Base-by-base conservation (phyloP, 176 grass and related monocot genomes). In the Panicum miliaceum region DNA sequence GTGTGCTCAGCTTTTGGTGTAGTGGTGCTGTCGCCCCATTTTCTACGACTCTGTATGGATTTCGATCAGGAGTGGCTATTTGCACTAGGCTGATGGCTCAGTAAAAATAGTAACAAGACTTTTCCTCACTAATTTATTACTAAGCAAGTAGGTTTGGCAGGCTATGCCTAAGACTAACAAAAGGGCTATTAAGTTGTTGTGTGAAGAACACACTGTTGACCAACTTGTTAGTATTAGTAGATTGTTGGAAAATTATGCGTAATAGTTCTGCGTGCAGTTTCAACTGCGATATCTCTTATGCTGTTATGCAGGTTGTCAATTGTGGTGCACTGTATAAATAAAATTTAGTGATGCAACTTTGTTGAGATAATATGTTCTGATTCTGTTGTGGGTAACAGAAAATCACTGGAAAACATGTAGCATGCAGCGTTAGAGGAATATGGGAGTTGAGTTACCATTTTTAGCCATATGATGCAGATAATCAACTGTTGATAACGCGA, bases 41-140 rank as follows among this genome's bases (percentile, higher is more conserved):
- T 32, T 46, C 66, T 86, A 68, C 67, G 25, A 51, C 12, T 60
- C 47, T 79, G 41, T 42, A 27, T 83, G 32, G 48, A 74, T 86
- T 86, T 82, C 0, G 23, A 42, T 60, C 51, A 51, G 68, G 29
- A 52, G 5, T 73, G 59, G 7, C 48, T 42, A 22, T 81, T 76
- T 68, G 15, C 48, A 57, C 22, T 45, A 57, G n/a, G 14, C 5
- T 38, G 57, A 40, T 71, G 22, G 6, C 27, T 36, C 14, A 14
- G 36, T 47, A 12, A 59, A 81, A 61, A 35, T 18, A 76, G 66
- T 60, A 54, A 43, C 82, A 79, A 38, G 20, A 3, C 6, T 34
- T 0, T 3, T 11, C 3, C 47, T 29, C 12, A 19, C 36, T 76
- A 73, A 19, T 73, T 63, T 82, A 48, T 64, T 12, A 1, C 19